Percentiles rank a stretch among this genome's conserved stretches.
These are phyloP conservation scores for Pseudoturritis turrita DNA, from an alignment of 345 rosid species.

Conservation along the genomic window DNA sequence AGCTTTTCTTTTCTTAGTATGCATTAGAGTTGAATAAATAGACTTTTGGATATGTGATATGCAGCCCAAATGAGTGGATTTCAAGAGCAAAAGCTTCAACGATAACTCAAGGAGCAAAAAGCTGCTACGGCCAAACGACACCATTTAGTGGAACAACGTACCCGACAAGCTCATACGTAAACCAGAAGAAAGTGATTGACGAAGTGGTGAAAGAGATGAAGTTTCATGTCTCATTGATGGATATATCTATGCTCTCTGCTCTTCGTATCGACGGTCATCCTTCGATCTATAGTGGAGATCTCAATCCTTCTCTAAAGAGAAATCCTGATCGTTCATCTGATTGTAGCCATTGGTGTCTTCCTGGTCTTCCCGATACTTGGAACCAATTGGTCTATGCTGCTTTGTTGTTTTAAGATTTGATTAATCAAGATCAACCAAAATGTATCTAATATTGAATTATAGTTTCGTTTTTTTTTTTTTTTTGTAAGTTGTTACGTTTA, in stretches of 20 bases:
- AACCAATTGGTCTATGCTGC: constrained; percentile 67
- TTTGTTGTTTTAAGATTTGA: constrained; percentile 42
- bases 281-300: constrained; percentile 83
- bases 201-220: constrained; percentile 52
- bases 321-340: constrained; percentile 74
- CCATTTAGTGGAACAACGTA: constrained; percentile 53
- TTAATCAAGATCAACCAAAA: constrained; percentile 7
- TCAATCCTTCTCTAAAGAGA: constrained; percentile 57
- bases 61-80: constrained; percentile 33
- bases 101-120: constrained; percentile 35
- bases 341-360: constrained; percentile 99
- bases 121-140: constrained; percentile 74
- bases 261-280: constrained; percentile 90
- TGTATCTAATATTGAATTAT: constrained; percentile 22
- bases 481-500: constrained; percentile 8
- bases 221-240: constrained; percentile 54
- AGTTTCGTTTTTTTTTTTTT: constrained; percentile 1
- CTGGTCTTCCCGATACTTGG: constrained; percentile 97
- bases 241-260: constrained; percentile 85
- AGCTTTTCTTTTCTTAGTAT: not conserved
- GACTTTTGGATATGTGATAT: constrained; percentile 1
- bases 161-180: constrained; percentile 55
- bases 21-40: not conserved
- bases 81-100: constrained; percentile 30
- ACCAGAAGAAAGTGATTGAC: constrained; percentile 67